Base-by-base conservation (phyloP, 2,329 filamentous ascomycete genomes). In the Parastagonospora avenae region DNA sequence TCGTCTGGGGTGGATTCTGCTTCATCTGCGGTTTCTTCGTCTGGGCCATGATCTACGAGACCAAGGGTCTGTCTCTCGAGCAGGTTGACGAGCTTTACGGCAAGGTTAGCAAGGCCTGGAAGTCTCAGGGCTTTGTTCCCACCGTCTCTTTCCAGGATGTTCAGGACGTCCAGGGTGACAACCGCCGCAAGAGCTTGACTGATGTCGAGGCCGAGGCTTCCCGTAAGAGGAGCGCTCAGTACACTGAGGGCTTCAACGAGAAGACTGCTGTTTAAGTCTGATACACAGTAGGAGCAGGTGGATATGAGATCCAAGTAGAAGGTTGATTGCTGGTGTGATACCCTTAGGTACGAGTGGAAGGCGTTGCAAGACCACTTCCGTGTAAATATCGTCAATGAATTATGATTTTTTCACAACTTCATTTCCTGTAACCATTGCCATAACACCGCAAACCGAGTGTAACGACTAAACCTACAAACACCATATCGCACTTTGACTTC, bases 51-150 rank as follows among this genome's bases (percentile, higher is more conserved):
- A 85, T 91, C 42, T 91, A 87, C 67, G 88, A 91, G 76, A 91
- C 88, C 6, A 90, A 87, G 76, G 89, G 88, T 72, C 86, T 91
- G 67, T 88, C 86, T 59, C 79, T 91, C 49, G 88, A 91, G 73
- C 87, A 91, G 76, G 90, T 91, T 64, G 88, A 91, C 71, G 88
- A 91, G 74, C 85, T 91, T 76, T 91, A 91, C 74, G 86, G 88
- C 68, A 82, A 87, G 56, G 84, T 90, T 49, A 78, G 82, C 46
- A 80, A 86, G 57, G 88, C 88, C 2, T 91, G 88, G 88, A 82
- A 90, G 64, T 89, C 85, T 70, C 82, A 80, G 54, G 66, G 74
- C 36, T 91, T 91, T 64, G 82, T 87, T 66, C 88, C 88, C 2
- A 68, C 66, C 5, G 64, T 72, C 33, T 72, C 68, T 12, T 74